A percentile compares a stretch with the other conserved stretches of the same genome.
These are phyloP conservation scores for Dactylellina leptospora DNA, from an alignment of 2,329 filamentous ascomycete species.

Conservation along the genomic window DNA sequence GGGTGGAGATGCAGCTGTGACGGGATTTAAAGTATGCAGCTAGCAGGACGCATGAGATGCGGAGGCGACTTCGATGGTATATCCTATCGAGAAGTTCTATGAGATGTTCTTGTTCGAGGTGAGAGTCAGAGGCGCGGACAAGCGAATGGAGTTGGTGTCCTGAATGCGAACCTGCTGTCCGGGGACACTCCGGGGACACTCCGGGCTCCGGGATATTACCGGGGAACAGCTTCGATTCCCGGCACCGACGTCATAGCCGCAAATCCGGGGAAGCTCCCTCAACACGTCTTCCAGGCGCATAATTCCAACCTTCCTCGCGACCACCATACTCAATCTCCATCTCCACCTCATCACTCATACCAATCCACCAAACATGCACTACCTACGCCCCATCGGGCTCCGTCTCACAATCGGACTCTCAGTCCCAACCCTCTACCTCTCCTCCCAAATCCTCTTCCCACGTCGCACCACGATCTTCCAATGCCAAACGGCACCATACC, in stretches of 20 bases:
- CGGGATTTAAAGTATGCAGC: neutral
- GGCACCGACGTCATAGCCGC: slow-evolving; percentile 6
- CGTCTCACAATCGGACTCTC: slow-evolving; percentile 42
- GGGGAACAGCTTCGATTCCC: too few relatives aligned
- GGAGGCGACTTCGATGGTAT: too few relatives aligned
- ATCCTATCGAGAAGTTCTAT: too few relatives aligned
- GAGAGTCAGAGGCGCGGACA: too few relatives aligned
- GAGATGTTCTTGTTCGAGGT: too few relatives aligned
- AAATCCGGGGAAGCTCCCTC: slow-evolving; percentile 1
- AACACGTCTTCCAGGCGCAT: neutral
- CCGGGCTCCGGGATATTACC: too few relatives aligned
- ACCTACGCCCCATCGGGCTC: slow-evolving; percentile 36
- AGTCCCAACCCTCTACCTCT: slow-evolving; percentile 41
- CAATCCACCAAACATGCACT: slow-evolving; percentile 11
- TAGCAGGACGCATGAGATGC: too few relatives aligned
- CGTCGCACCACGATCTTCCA: slow-evolving; percentile 23
- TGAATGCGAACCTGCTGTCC: too few relatives aligned
- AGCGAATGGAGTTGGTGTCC: too few relatives aligned
- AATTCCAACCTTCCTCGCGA: neutral
- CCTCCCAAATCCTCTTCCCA: slow-evolving; percentile 36
- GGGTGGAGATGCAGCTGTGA: neutral
- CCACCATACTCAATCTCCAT: neutral
- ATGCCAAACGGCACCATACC: slow-evolving; percentile 35
- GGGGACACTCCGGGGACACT: too few relatives aligned
- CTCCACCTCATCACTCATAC: neutral